Base-by-base conservation (phyloP, 2,329 filamentous ascomycete species). In the Metarhizium anisopliae region DNA sequence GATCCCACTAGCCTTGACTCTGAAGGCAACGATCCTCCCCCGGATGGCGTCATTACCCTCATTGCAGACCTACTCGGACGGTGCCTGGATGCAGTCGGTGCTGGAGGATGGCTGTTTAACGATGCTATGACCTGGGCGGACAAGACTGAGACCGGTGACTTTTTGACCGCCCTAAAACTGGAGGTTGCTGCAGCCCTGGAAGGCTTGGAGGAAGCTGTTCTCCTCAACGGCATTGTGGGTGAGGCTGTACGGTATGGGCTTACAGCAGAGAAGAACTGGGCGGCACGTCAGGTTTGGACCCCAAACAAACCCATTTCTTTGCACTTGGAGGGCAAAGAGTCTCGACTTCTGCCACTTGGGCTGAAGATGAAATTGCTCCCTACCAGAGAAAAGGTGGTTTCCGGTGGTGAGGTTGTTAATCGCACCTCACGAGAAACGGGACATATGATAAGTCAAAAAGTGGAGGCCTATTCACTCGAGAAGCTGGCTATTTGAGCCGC, bases 391-490 rank as follows among this genome's bases (percentile, higher is more conserved):
- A 84, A 89, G 79, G 74, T 88, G 61, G 75, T 85, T 62, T 76
- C 80, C 50, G 84, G 84, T 55, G 89, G 90, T 18, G 87, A 90
- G 73, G 75, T 90, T 45, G 78, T 85, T 59, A 75, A 81, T 68
- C 82, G 89, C 62, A 90, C 79, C 63, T 77, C 75, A 62, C 78
- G 90, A 69, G 87, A 95, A 73, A 84, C 86, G 57, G 89, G 88
- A 18, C 83, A 88, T 70, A 72, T 95, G 68, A 83, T 87, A 66
- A 90, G 87, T 67, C 87, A 89, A 73, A 86, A 85, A 67, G 86
- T 92, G 59, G 88, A 87, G 55, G 83, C 86, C 61, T 96, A 96
- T 73, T 90, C 88, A 50, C 79, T 93, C 61, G 90, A 96, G 74
- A 83, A 84, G 71, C 84, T 95, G 63, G 71, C 80, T 53, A 75